Evolutionary conservation across 345 rosid species (phyloP).

Genomic region (Eucalyptus polyanthemos): DNA sequence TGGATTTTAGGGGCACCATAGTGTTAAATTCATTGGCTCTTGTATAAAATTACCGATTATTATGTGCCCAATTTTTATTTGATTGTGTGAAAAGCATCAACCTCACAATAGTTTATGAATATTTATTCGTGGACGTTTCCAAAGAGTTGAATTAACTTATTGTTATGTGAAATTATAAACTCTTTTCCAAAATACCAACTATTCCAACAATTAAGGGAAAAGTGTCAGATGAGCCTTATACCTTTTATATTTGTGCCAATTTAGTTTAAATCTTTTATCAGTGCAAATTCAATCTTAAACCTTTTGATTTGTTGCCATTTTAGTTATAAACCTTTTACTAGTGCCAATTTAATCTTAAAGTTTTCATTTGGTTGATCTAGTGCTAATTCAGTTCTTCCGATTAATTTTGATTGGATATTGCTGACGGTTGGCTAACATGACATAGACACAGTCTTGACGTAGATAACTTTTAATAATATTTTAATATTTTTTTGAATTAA

Average conservation of each 20-base stretch:
- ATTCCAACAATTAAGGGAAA: background rate
- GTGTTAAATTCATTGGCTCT: background rate
- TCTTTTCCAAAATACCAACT: background rate
- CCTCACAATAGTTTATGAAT: background rate
- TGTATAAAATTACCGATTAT: background rate
- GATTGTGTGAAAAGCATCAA: background rate
- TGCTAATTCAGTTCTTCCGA: too few relatives aligned
- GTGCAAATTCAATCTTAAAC: too few relatives aligned
- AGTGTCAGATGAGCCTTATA: too few relatives aligned
- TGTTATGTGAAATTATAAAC: background rate
- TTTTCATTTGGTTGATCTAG: too few relatives aligned
- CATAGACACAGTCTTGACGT: rapidly evolving
- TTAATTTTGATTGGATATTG: rapidly evolving
- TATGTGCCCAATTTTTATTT: background rate
- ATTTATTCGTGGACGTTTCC: background rate
- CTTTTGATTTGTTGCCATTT: too few relatives aligned
- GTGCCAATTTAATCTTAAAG: too few relatives aligned
- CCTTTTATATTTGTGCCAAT: too few relatives aligned
- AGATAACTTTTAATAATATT: too few relatives aligned
- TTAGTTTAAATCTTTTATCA: too few relatives aligned
- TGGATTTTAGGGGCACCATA: background rate
- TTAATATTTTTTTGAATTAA: too few relatives aligned
- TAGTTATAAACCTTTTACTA: too few relatives aligned
- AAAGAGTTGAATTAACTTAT: background rate
- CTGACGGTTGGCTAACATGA: too few relatives aligned